Evolutionary conservation across 225 moss, liverwort and hornwort genomes (phyloP).

Genomic region (Marchantia polymorpha): DNA sequence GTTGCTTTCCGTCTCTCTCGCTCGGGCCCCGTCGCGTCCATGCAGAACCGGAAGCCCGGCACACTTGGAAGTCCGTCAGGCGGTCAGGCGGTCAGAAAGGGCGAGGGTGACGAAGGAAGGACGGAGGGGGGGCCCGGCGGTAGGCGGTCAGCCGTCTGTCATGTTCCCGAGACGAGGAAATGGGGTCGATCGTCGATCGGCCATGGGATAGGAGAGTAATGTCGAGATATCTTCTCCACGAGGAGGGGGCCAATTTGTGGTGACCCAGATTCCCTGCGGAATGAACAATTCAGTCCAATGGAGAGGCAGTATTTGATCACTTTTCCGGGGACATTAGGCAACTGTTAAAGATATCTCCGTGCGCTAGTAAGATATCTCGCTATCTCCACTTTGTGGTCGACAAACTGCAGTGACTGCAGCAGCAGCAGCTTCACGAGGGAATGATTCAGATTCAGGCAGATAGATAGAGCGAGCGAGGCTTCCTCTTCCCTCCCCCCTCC

Average conservation of each 20-base stretch:
- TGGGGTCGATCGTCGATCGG: not conserved
- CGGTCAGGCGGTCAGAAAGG: not conserved
- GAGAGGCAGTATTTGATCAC: not conserved
- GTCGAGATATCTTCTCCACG: not conserved
- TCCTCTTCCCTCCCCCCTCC: no score
- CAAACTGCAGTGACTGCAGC: not conserved
- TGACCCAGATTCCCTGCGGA: not conserved
- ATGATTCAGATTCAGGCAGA: no score
- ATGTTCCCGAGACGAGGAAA: not conserved
- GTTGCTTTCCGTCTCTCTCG: not conserved
- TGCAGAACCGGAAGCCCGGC: not conserved
- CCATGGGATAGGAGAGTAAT: not conserved
- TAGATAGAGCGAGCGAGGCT: no score
- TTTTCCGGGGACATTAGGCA: not conserved
- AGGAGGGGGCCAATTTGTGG: not conserved
- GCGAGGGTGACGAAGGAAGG: not conserved
- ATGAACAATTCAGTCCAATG: not conserved
- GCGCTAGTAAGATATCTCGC: not conserved
- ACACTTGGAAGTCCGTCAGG: not conserved
- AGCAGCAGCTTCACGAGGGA: no score
- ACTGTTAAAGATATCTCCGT: not conserved
- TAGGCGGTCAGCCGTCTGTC: not conserved
- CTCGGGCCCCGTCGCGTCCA: not conserved
- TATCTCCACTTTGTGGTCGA: not conserved
- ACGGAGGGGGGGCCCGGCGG: not conserved